phyloP scores from a whole-genome alignment of 1,139 yeast species.

The Meyerozyma guilliermondii region DNA sequence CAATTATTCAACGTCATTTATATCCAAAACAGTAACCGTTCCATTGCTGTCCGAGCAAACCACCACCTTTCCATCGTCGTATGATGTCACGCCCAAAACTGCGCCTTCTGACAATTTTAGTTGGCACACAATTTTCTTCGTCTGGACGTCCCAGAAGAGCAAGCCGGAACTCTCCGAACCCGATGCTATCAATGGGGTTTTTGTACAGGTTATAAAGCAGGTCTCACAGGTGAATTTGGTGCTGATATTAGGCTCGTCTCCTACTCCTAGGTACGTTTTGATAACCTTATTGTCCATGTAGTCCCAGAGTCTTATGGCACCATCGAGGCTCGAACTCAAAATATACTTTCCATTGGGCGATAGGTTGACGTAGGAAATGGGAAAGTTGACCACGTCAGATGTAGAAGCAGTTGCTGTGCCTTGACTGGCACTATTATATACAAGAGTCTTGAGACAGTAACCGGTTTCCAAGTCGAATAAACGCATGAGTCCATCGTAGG shows the following conservation, averaged over 20 bases:
- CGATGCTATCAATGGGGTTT: conserved; percentile 45
- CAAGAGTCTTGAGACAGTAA: conserved; percentile 85
- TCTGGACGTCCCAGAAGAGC: conserved; percentile 71
- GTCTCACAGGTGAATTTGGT: conserved; percentile 39
- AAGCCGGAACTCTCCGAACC: conserved; percentile 64
- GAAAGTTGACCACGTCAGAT: conserved; percentile 46
- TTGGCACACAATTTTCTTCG: conserved; percentile 46
- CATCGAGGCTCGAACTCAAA: conserved; percentile 77
- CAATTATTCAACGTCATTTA: neutral
- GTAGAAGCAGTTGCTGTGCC: conserved; percentile 59
- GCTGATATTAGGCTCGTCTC: conserved; percentile 32
- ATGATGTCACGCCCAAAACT: conserved; percentile 7
- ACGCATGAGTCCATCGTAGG: conserved; percentile 87
- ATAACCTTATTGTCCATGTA: conserved; percentile 73
- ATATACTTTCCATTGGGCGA: conserved; percentile 82
- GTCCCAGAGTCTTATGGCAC: conserved; percentile 75
- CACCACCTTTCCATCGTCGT: conserved; percentile 6
- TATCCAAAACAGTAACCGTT: conserved; percentile 7
- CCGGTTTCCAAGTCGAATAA: conserved; percentile 86
- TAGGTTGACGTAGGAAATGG: conserved; percentile 67
- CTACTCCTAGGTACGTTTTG: conserved; percentile 56
- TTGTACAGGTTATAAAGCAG: conserved; percentile 34
- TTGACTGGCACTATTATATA: conserved; percentile 58
- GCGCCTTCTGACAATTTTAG: conserved; percentile 10
- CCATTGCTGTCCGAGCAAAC: conserved; percentile 8